phyloP scores from a whole-genome alignment of 805 yeast genomes.

The Wilhelminamyces savonicus region DNA sequence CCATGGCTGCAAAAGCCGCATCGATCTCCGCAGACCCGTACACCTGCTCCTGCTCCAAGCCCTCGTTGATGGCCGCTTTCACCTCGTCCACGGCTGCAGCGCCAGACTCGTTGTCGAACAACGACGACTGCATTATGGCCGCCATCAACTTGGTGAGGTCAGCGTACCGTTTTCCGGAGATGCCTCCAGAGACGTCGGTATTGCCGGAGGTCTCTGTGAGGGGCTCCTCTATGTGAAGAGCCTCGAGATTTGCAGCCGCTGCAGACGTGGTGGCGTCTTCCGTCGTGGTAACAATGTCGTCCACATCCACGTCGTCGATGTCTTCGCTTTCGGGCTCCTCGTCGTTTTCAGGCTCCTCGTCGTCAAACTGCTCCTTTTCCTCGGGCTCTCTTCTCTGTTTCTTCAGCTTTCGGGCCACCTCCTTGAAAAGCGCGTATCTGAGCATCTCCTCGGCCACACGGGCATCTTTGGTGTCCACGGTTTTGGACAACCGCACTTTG shows the following conservation, averaged over 20 bases:
- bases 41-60: conserved; percentile 33
- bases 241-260: conserved; percentile 7
- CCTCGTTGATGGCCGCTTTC: conserved; percentile 25
- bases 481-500: conserved; percentile 78
- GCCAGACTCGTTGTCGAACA: conserved; percentile 25
- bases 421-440: conserved; percentile 81
- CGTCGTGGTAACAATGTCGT: neutral
- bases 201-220: conserved; percentile 17
- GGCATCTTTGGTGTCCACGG: conserved; percentile 74
- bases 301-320: no score
- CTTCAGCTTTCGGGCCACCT: conserved; percentile 40
- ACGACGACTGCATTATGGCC: conserved; percentile 22
- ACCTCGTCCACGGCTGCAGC: conserved; percentile 28
- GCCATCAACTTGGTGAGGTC: conserved; percentile 26
- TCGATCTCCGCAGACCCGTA: conserved; percentile 24
- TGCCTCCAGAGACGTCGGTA: conserved; percentile 13
- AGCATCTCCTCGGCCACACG: conserved; percentile 77
- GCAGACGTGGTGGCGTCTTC: conserved; percentile 7
- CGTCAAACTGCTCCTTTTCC: conserved; percentile 30
- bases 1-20: conserved; percentile 27
- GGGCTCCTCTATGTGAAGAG: conserved; percentile 24
- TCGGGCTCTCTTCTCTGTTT: conserved; percentile 27
- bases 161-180: conserved; percentile 28
- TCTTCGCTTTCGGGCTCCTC: conserved; percentile 13
- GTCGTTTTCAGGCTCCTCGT: conserved; percentile 12